Base-by-base conservation (phyloP, 257 asterid species). In the Ophiorrhiza pumila region DNA sequence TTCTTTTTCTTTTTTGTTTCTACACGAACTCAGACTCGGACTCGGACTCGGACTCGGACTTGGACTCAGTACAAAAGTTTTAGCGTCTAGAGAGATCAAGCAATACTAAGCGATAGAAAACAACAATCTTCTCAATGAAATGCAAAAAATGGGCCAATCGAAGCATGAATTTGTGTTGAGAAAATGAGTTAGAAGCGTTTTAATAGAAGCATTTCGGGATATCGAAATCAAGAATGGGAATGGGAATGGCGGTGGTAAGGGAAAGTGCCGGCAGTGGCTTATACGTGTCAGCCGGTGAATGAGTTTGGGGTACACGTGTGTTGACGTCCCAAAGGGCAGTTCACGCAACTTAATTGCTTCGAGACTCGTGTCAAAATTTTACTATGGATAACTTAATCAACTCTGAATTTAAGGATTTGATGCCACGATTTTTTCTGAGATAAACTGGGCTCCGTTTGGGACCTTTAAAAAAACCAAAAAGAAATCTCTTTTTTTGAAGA, bases 91-190 rank as follows among this genome's bases (percentile, higher is more conserved):
- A 72, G 59, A 66, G 49, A 41, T 35, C 74, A 15, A 50, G 25
- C 2, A 74, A 34, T 2, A 75, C 49, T 2, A 22, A 15, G 61
- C 23, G 55, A 4, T 25, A 57, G 64, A 70, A 56, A 15, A 29
- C 0, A n/a, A 68, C 0, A 7, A 79, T 57, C 47, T 60, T 37
- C 2, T 53, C 13, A 8, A 79, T 10, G 29, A 57, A 63, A 7
- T n/a, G 46, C 15, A 74, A 39, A 20, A 69, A 42, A 0, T 29
- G 55, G 14, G 20, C 15, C 27, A 56, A 0, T 7, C 60, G 79
- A 71, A 74, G 32, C 75, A 75, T 71, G 49, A 65, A 18, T 41
- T 11, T 50, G 45, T 23, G 47, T 46, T 2, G 4, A 37, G 49
- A 49, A 7, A 37, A 37, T 8, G 50, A 46, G 0, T 4, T 4